Evolutionary conservation across 192 early-diverging fungal genomes (phyloP), one percentile per base, ranked within the genome.

Genomic region (Funneliformis geosporum): DNA sequence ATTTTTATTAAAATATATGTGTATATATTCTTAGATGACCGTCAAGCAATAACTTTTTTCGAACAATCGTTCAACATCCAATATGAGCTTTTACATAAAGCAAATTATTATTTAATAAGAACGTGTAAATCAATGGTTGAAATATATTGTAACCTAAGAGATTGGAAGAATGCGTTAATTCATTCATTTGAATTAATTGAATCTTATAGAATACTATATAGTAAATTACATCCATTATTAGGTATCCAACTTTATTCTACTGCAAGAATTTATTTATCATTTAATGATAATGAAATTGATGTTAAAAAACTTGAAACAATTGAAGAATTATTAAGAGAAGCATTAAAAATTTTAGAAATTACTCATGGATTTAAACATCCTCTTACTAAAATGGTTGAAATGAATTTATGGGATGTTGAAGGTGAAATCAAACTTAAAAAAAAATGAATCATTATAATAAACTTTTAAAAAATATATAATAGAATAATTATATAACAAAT

Each of bases 81-180:
- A 80, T n/a, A 70, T 28, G 4, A 25, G 10, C 71, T 80, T 46
- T 40, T 80, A 14, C 60, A 80, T 65, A 27, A 28, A 23, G 50
- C 73, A 9, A 72, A 80, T 60, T 47, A 72, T 27, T 21, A 72
- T 21, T 23, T 80, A 14, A 28, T 80, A 33, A 60, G 21, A 11
- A 80, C 79, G 8, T 73, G 47, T 11, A 72, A 64, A 75, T 25
- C 60, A 28, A 28, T 80, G 16, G 12, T 74, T 46, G 73, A 80
- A 27, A 12, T 73, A 14, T 42, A 60, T 18, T 78, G 71, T 62
- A 72, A 60, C 11, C 14, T 47, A 11, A 39, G 12, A 14, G 40
- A 80, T 23, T 80, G 79, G 79, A 25, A 27, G 16, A 14, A 14
- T 6, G 79, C 79, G 33, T 40, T 74, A 25, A 16, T n/a, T 33